Evolutionary conservation across 2,329 filamentous ascomycete genomes (phyloP), one percentile per base, ranked within the genome.

Genomic region (Aureobasidium sp.): DNA sequence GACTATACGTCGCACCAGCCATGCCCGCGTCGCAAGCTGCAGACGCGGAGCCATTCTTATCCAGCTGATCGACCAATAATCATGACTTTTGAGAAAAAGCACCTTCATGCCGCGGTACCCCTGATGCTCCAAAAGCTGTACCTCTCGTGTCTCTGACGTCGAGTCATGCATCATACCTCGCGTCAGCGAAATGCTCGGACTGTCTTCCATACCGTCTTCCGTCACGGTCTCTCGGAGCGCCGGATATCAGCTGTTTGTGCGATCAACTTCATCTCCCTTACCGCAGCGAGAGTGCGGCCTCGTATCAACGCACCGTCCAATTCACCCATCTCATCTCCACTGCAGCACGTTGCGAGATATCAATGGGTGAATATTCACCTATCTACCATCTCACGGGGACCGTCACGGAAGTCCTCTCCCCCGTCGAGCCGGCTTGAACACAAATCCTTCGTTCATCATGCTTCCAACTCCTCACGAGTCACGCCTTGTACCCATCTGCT

Each of bases 1-100:
- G 57, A 59, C 57, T 34, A 3, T 59, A 59, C 57, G 54, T 58
- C 54, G 54, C 54, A 58, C 54, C 53, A 57, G 53, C 53, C 53
- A 34, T 57, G 21, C 21, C 54, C 42, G 54, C 42, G 42, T 39
- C 42, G 27, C 21, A 21, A 58, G 42, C 45, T 49, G 30, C 7
- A 21, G 42, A 45, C 53, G 53, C 53, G 53, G 53, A 57, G 41
- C 39, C 32, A 37, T 29, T 30, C 42, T 49, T 49, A 59, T 44
- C 57, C 57, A 21, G 1, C 27, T 50, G 44, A 50, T 50, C 44
- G 29, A 42, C 57, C 57, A 59, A 59, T 59, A 45, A 59, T 21
- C 21, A 16, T 34, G 36, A 2, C 21, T 21, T 59, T 49, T 34
- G 45, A 59, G 57, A 59, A 59, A 59, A 59, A 59, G 57, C 44